These are phyloP conservation scores for Fusarium haematococcum DNA, from an alignment of 2,329 filamentous ascomycete genomes.

Conservation along the genomic window DNA sequence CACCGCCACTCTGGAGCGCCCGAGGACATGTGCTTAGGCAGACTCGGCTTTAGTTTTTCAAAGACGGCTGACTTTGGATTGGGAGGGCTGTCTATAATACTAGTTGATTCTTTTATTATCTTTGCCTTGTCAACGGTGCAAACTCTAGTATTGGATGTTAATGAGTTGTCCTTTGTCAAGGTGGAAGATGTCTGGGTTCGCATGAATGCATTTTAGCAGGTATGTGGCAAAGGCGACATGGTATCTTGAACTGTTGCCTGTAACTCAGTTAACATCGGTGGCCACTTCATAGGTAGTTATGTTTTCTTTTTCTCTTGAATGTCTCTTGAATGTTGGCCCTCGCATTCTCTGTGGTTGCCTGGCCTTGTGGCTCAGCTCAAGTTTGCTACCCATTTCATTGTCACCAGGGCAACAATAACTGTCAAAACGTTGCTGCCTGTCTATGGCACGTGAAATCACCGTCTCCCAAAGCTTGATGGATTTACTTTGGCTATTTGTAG, in stretches of 20 bases:
- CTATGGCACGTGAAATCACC: not conserved
- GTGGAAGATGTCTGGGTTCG: not conserved
- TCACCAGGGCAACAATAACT: not conserved
- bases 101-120: not conserved
- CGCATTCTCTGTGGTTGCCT: not conserved
- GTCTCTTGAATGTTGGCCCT: not conserved
- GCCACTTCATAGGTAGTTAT: not conserved
- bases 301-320: not conserved
- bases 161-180: not conserved
- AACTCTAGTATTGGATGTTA: not conserved
- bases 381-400: not conserved
- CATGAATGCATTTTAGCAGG: not conserved
- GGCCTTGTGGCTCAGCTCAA: not conserved
- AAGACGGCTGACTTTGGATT: not conserved
- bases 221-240: not conserved
- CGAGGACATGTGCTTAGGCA: not conserved
- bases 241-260: not conserved
- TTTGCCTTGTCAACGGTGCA: not conserved
- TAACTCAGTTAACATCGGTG: not conserved
- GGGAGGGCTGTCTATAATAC: not conserved
- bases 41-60: not conserved
- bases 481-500: not conserved
- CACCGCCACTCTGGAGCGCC: not conserved
- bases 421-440: not conserved
- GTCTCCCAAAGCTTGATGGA: not conserved